Conservation (phyloP, 768 basidiomycete species). For the Scleroderma bovista region DNA sequence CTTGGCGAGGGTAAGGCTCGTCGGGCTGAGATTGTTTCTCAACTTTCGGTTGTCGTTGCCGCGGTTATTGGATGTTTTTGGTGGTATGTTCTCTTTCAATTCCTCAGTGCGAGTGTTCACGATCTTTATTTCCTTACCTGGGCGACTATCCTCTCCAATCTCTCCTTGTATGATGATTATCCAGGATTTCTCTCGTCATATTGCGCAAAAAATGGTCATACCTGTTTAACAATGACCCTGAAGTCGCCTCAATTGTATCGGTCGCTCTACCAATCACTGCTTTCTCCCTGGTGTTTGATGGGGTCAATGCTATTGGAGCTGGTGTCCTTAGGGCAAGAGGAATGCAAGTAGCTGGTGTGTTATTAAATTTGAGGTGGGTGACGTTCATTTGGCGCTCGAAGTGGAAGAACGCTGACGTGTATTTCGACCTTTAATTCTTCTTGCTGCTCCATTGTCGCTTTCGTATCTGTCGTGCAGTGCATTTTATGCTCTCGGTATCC, state of each 20-base stretch:
- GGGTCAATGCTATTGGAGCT: constrained; percentile 54
- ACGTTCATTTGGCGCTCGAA: neutral
- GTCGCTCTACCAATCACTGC: constrained; percentile 69
- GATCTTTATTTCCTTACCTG: neutral
- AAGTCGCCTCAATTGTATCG: constrained; percentile 42
- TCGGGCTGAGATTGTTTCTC: constrained; percentile 65
- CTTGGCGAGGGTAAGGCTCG: constrained; percentile 73
- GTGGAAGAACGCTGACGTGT: neutral
- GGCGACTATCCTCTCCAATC: neutral
- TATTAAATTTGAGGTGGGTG: neutral
- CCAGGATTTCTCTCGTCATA: constrained; percentile 48
- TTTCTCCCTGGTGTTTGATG: constrained; percentile 84
- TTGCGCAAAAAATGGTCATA: constrained; percentile 67
- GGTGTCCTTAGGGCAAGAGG: constrained; percentile 84
- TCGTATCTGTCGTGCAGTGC: neutral
- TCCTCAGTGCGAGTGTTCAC: neutral
- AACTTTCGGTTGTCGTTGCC: constrained; percentile 60
- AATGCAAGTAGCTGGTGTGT: constrained; percentile 44
- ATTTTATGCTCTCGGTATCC: neutral
- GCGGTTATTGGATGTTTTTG: constrained; percentile 38
- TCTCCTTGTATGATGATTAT: too few species aligned
- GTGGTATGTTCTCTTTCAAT: too few species aligned
- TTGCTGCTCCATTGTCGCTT: too few species aligned
- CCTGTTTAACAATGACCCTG: constrained; percentile 64
- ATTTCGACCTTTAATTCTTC: neutral